Evolutionary conservation across 768 basidiomycete genomes (phyloP), one percentile per base, ranked within the genome.

Genomic region (Mrakia frigida): DNA sequence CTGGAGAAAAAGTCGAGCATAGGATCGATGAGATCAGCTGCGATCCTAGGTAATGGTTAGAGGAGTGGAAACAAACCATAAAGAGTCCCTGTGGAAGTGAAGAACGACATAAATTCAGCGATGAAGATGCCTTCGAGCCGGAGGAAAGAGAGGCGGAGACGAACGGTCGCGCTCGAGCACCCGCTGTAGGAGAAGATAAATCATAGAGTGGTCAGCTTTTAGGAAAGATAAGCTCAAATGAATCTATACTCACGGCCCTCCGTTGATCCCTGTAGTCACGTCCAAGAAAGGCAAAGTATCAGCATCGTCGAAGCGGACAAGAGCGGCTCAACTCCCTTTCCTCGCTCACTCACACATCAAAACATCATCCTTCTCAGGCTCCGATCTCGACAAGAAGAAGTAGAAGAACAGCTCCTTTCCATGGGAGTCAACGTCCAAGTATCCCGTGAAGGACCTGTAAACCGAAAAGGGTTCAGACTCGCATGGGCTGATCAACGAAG

Each of bases 261-360:
- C 65, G 65, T 68, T 68, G 37, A 68, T 68, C 65, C 63, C 63
- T 65, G 16, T 18, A n/a, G n/a, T 2, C 1, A 28, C 33, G n/a
- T 6, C 1, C 4, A 31, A 77, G 70, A 18, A 74, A 25, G 28
- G 67, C 76, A 43, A 74, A 35, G 43, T 60, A 31, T 39, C 41
- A 18, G 71, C 69, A 23, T 50, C 72, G 7, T 61, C 72, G 6
- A 65, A 73, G 60, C 43, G 71, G 63, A 21, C 74, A 41, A 71
- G 16, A 41, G 69, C 41, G 69, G n/a, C n/a, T n/a, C n/a, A n/a
- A n/a, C n/a, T n/a, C n/a, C n/a, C n/a, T n/a, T n/a, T n/a, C n/a
- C n/a, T n/a, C n/a, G n/a, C n/a, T n/a, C n/a, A n/a, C 70, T 53
- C 70, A 52, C 79, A 79, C 79, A 79, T 78, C 28, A 79, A 46